phyloP scores from a whole-genome alignment of 352 stramenopile species.

The Pythium angustatum region DNA sequence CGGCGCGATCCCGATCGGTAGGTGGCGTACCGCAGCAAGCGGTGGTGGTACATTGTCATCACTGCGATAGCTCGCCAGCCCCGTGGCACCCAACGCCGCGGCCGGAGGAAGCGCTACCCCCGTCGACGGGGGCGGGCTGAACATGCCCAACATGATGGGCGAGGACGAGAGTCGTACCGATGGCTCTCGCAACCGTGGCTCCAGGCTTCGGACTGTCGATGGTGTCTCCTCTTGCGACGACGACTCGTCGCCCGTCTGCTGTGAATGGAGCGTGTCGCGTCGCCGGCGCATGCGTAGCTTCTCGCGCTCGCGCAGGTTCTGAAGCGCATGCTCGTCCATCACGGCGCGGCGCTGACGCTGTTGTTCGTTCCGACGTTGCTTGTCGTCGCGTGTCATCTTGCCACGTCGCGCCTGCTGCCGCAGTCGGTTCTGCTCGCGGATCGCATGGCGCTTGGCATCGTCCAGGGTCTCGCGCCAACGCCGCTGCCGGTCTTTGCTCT shows the following conservation, averaged over 20 bases:
- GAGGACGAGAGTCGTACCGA: constrained; percentile 8
- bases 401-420: constrained; percentile 55
- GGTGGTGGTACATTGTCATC: not conserved
- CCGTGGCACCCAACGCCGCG: constrained; percentile 3
- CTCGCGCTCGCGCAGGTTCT: constrained; percentile 49
- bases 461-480: constrained; percentile 54
- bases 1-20: constrained; percentile 28
- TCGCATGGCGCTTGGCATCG: constrained; percentile 29
- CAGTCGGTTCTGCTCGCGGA: constrained; percentile 64
- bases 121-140: not conserved
- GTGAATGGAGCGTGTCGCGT: constrained; percentile 7
- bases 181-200: not conserved
- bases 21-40: constrained; percentile 3
- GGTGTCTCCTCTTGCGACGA: not conserved
- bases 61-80: too few species aligned
- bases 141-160: constrained; percentile 5
- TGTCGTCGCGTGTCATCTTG: constrained; percentile 42
- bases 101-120: not conserved
- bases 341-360: constrained; percentile 45
- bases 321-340: constrained; percentile 43
- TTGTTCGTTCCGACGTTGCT: constrained; percentile 47
- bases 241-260: not conserved
- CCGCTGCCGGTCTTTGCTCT: constrained; percentile 28
- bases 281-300: constrained; percentile 44
- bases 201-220: not conserved